Conservation (phyloP, 495 filamentous ascomycete genomes). For the Xylaria sp. region DNA sequence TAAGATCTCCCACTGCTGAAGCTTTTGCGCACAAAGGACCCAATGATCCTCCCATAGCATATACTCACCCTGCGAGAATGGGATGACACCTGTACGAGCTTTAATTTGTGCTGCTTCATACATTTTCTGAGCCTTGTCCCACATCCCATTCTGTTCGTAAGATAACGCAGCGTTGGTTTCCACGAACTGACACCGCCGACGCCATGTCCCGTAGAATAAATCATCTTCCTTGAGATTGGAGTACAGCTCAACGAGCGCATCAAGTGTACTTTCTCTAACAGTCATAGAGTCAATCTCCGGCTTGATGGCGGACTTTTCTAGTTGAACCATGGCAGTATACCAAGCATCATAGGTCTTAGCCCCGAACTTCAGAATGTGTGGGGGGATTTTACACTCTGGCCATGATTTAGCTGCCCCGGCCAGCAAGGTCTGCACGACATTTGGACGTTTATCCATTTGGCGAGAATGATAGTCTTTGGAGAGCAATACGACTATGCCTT, state of each 20-base stretch:
- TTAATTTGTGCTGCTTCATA: conserved; percentile 98
- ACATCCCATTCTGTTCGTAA: conserved; percentile 98
- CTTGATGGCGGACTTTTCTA: conserved; percentile 83
- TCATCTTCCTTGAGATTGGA: conserved; percentile 90
- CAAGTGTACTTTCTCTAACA: conserved; percentile 91
- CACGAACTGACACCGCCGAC: conserved; percentile 90
- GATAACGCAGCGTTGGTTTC: conserved; percentile 97
- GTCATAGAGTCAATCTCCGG: conserved; percentile 82
- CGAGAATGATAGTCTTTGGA: conserved; percentile 95
- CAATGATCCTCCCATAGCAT: conserved; percentile 99
- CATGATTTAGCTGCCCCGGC: conserved; percentile 81
- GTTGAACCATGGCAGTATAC: conserved; percentile 85
- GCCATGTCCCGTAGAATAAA: conserved; percentile 97
- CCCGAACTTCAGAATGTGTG: conserved; percentile 93
- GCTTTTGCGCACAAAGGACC: conserved; percentile 95
- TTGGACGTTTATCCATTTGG: conserved; percentile 91
- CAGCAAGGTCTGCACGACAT: conserved; percentile 89
- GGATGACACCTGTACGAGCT: conserved; percentile 87
- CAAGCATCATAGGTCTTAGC: conserved; percentile 92
- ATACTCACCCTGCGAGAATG: conserved; percentile 96
- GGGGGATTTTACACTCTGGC: conserved; percentile 89
- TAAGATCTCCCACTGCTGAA: conserved; percentile 98
- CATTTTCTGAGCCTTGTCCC: conserved; percentile 95
- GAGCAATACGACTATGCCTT: conserved; percentile 82
- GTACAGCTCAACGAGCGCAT: conserved; percentile 92